Evolutionary conservation across 371 early-diverging fungal species (phyloP), one percentile per base, ranked within the genome.

Genomic region (Mortierella sp.): DNA sequence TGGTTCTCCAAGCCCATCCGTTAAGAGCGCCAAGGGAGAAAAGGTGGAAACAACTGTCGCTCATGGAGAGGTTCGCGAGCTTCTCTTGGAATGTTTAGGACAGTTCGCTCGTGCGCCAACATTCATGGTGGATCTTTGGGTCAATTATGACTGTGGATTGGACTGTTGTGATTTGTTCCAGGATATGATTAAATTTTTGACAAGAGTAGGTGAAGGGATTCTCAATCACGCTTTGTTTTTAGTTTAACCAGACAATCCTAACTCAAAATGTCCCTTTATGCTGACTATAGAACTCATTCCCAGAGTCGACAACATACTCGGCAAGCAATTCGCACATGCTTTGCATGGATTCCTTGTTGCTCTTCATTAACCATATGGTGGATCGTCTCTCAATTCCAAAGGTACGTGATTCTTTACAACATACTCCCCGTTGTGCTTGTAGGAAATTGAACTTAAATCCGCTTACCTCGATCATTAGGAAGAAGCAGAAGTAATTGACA

Each of bases 111-210:
- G 93, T 58, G 87, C 86, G 50, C 93, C 95, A 11, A 88, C 92
- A 1, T 93, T 97, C 72, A 87, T 95, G 84, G 87, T 91, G 0
- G 97, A 97, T 67, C 87, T 98, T 36, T 98, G 96, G 94, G 92
- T 96, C 64, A 95, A 97, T 83, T 97, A 94, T 77, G 99, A 98
- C 84, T 95, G 96, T 62, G 93, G 96, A 70, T 65, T 93, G 69
- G 87, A 91, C 48, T 90, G 92, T 52, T 92, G 92, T 40, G 93
- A 97, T 81, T 82, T 97, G 43, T 96, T 93, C 86, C 96, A 97
- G 72, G 96, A 96, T 45, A 77, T 95, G 47, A 87, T 97, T 33
- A 89, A 92, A 63, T 95, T 96, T 58, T 85, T 89, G 69, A 88
- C 89, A 69, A 87, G 85, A 84, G 89, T 88, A 85, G 63, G 38